Base-by-base conservation (phyloP, 164 flowering plant species). In the Liriodendron chinense region DNA sequence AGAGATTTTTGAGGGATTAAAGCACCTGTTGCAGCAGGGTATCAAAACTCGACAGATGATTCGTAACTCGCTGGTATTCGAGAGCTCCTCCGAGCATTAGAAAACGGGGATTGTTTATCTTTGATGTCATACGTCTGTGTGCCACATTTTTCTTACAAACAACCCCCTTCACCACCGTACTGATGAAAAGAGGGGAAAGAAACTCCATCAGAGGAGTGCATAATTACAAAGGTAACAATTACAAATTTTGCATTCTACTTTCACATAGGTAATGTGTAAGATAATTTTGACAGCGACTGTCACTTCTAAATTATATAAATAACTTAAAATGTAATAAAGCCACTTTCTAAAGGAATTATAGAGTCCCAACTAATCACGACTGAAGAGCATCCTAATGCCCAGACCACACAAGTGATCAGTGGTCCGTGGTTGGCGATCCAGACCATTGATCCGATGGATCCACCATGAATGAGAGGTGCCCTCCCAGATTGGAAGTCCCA, bases 131-230 rank as follows among this genome's bases (percentile, higher is more conserved):
- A 34, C 97, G 87, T 71, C 97, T 84, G 81, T 96, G 98, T 68
- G 98, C 98, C 76, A 96, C 97, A 83, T 96, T 96, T 81, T 96
- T 96, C 89, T 93, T 96, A 79, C 97, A 96, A 73, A 92, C 99
- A 81, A 96, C 87, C 81, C 99, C 98, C 81, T 88, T 92, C 64
- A 94, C 85, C 76, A 93, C 94, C 89, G 78, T 78, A 75, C 99
- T 96, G 81, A 21, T 72, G 79, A 69, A 80, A 74, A 73, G 48
- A 68, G 47, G n/a, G 66, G 64, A 8, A 63, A 74, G 47, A 68
- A 13, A 73, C 48, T 77, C 62, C 16, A 64, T 76, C 71, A 78
- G 78, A 59, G 47, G 18, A 63, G 10, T 47, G 43, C 48, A 13
- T 34, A 12, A 0, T 16, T 53, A 53, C 13, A 53, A 53, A 53